phyloP scores from a whole-genome alignment of 1,284 basidiomycete species.

The Sanghuangporus weigelae region DNA sequence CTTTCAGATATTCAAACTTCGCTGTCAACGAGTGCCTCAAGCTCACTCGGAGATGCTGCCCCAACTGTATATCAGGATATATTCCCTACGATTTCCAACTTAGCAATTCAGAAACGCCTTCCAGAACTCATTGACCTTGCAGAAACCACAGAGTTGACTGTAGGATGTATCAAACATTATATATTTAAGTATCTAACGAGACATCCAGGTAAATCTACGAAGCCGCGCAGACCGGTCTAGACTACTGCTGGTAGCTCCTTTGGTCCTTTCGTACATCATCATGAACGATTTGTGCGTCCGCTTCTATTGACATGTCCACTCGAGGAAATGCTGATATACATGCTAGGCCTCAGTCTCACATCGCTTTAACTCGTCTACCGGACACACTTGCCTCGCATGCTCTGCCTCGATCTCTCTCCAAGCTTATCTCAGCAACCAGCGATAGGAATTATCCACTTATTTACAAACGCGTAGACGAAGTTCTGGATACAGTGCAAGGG shows the following conservation, averaged over 20 bases:
- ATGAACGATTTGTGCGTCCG: constrained; percentile 49
- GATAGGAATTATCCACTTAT: constrained; percentile 51
- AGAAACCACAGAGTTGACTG: constrained; percentile 47
- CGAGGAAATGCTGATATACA: background rate
- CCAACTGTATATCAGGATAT: constrained; percentile 7
- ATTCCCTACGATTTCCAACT: constrained; percentile 1
- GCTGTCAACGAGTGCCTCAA: background rate
- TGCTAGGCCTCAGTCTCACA: constrained; percentile 50
- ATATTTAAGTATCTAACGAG: background rate
- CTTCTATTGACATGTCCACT: background rate
- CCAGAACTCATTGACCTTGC: constrained; percentile 41
- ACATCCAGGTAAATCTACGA: background rate
- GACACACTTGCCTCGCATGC: constrained; percentile 36
- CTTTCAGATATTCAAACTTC: background rate
- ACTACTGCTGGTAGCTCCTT: constrained; percentile 47
- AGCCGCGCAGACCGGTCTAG: constrained; percentile 38
- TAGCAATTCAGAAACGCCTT: constrained; percentile 18
- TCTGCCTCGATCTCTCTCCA: constrained; percentile 40
- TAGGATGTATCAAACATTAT: constrained; percentile 27
- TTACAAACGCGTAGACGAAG: constrained; percentile 41
- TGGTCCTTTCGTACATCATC: constrained; percentile 58
- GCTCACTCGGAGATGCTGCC: background rate
- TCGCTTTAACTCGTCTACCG: constrained; percentile 49
- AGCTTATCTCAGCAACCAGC: constrained; percentile 43
- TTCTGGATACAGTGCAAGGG: constrained; percentile 41